Evolutionary conservation across 495 filamentous ascomycete genomes (phyloP).

Genomic region (Acidiella bohemica): DNA sequence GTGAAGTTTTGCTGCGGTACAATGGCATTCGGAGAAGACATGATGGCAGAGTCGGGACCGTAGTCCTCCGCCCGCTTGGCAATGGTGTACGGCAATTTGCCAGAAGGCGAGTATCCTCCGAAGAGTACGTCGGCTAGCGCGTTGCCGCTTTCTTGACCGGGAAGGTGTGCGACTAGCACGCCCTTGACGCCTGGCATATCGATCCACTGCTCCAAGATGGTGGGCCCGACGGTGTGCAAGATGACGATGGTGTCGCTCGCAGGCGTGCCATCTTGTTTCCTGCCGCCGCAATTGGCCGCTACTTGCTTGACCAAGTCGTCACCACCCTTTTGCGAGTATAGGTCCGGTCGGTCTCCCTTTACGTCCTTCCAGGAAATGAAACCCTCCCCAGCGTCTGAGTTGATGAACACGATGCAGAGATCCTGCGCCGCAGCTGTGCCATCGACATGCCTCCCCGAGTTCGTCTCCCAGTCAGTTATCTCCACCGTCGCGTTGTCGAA

Average conservation of each 20-base stretch:
- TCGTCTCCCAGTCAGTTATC: conserved; percentile 46
- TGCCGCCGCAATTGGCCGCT: conserved; percentile 52
- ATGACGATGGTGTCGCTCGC: conserved; percentile 55
- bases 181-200: conserved; percentile 66
- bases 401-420: conserved; percentile 53
- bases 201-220: conserved; percentile 74
- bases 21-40: conserved; percentile 58
- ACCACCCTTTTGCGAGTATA: conserved; percentile 64
- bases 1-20: conserved; percentile 74
- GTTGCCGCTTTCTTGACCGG: conserved; percentile 81
- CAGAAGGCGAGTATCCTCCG: conserved; percentile 72
- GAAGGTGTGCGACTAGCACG: conserved; percentile 74
- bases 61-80: conserved; percentile 72
- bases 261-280: conserved; percentile 34
- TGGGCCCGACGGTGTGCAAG: conserved; percentile 82
- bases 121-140: conserved; percentile 75
- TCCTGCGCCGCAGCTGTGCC: conserved; percentile 40
- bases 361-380: conserved; percentile 51
- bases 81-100: conserved; percentile 81
- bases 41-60: conserved; percentile 59
- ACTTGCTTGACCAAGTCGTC: conserved; percentile 60
- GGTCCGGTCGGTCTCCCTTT: conserved; percentile 68
- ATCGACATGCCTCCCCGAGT: conserved; percentile 35
- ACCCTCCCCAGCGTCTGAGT: conserved; percentile 50
- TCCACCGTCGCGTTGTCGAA: conserved; percentile 49